Conservation (phyloP, 805 yeast genomes). For the Candida nemodendra region DNA sequence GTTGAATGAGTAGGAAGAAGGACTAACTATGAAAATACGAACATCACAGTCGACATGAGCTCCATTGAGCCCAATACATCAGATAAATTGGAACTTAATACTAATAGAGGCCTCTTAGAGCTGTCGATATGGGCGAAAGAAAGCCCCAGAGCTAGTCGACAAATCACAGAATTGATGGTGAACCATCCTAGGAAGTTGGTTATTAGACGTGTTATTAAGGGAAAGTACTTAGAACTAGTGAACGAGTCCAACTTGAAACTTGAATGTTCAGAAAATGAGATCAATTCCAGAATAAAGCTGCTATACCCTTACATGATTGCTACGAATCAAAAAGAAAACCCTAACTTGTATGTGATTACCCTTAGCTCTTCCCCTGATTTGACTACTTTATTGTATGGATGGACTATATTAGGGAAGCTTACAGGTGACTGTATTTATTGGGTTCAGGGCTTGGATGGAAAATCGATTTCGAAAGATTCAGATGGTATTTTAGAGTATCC, state of each 20-base stretch:
- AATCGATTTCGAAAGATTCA: slow-evolving; percentile 3
- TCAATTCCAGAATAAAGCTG: slow-evolving; percentile 10
- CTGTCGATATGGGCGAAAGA: slow-evolving; percentile 12
- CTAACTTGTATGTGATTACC: slow-evolving; percentile 11
- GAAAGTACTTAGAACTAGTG: slow-evolving; percentile 6
- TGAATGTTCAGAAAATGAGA: slow-evolving; percentile 5
- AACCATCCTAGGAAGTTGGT: slow-evolving; percentile 5
- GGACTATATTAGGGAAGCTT: slow-evolving; percentile 17
- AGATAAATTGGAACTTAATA: slow-evolving; percentile 1
- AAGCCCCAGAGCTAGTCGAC: slow-evolving; percentile 8
- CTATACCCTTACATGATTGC: slow-evolving; percentile 14
- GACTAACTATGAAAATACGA: too few relatives aligned
- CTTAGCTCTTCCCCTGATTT: slow-evolving; percentile 6
- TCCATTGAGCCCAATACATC: slow-evolving; percentile 7
- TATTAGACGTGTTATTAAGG: slow-evolving; percentile 7
- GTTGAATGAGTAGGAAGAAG: too few relatives aligned
- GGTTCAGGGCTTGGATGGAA: slow-evolving; percentile 10
- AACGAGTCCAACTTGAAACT: not conserved
- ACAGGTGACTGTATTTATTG: slow-evolving; percentile 16
- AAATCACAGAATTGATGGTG: slow-evolving; percentile 5
- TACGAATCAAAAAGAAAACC: slow-evolving; percentile 4
- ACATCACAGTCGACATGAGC: too few relatives aligned
- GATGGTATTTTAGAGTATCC: slow-evolving; percentile 14
- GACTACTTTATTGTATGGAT: slow-evolving; percentile 11
- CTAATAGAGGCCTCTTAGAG: slow-evolving; percentile 10